Percentiles rank a stretch among this genome's conserved stretches.
Evolutionary conservation across 805 yeast genomes (phyloP).

Genomic region (Schizosaccharomyces cryophilus): DNA sequence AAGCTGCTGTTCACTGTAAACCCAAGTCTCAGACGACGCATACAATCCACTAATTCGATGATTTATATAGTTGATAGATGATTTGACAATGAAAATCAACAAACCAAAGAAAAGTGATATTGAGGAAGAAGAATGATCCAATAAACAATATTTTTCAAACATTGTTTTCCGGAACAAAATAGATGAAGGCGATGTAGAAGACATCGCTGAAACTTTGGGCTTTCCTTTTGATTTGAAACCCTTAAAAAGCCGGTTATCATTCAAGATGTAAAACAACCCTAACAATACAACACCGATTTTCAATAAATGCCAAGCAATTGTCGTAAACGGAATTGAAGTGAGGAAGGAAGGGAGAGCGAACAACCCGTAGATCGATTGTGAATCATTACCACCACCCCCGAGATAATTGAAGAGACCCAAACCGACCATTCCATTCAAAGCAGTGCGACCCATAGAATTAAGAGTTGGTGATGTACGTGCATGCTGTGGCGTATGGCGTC

Average conservation of each 20-base stretch:
- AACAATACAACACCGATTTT: neutral
- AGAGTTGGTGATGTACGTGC: slow-evolving; percentile 1
- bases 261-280: neutral
- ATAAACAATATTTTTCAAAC: neutral
- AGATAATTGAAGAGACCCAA: neutral
- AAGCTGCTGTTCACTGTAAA: neutral
- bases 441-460: neutral
- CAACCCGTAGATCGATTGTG: neutral
- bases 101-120: neutral
- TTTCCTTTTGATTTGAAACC: neutral
- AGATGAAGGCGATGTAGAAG: neutral
- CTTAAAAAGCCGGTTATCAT: neutral
- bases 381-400: neutral
- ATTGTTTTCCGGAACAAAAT: neutral
- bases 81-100: neutral
- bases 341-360: neutral
- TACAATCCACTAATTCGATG: neutral
- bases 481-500: neutral
- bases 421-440: neutral
- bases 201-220: neutral
- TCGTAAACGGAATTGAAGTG: neutral
- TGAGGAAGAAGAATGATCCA: neutral
- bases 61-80: neutral
- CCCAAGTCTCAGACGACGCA: neutral
- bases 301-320: neutral